Percentiles rank a stretch among this genome's conserved stretches.
Evolutionary conservation across 148 eudicot species (phyloP).

Genomic region (Rhododendron vialii): DNA sequence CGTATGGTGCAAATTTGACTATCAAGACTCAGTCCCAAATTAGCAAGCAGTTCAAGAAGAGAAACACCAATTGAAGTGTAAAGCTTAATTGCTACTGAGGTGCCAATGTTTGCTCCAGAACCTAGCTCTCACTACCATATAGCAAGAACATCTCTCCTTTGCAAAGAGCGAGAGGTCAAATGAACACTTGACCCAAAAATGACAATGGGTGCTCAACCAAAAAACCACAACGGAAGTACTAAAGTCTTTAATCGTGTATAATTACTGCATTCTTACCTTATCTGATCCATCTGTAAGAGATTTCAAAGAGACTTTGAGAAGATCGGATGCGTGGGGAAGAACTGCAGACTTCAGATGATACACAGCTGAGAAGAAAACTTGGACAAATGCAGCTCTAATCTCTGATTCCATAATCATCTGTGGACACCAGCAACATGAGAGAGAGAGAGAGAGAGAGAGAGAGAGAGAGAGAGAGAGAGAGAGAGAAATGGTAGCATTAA

Average conservation of each 20-base stretch:
- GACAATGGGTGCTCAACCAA: not conserved
- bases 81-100: not conserved
- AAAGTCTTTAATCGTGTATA: not conserved
- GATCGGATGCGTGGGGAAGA: conserved; percentile 47
- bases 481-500: not conserved
- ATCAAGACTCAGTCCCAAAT: not conserved
- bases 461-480: not conserved
- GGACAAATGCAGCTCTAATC: conserved; percentile 65
- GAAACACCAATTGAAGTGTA: not conserved
- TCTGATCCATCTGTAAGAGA: conserved; percentile 53
- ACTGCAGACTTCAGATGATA: conserved; percentile 52
- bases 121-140: not conserved
- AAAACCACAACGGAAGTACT: not conserved
- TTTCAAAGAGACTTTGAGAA: conserved; percentile 42
- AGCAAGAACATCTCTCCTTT: not conserved
- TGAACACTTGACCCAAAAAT: not conserved
- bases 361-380: conserved; percentile 65
- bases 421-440: not conserved
- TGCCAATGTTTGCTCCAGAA: too few species aligned
- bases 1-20: not conserved
- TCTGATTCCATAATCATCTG: conserved; percentile 42
- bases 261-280: conserved; percentile 31
- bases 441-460: too few species aligned
- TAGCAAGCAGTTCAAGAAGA: not conserved
- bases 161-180: not conserved